These are phyloP conservation scores for Aspergillus affinis DNA, from an alignment of 495 filamentous ascomycete species.

Conservation along the genomic window DNA sequence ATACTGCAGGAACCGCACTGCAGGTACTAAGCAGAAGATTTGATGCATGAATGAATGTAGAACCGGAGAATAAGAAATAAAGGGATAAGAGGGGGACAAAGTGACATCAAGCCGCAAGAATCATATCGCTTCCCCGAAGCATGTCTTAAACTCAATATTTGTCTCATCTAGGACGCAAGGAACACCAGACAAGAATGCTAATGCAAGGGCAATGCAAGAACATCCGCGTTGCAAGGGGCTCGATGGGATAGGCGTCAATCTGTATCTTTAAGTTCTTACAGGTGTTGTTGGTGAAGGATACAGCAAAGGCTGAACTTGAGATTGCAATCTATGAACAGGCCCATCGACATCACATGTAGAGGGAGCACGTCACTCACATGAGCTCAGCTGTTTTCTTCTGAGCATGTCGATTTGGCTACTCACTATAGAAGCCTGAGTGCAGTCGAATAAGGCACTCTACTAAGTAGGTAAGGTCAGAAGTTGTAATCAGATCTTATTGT, in stretches of 20 bases:
- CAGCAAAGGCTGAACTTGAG: neutral
- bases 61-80: slow-evolving; percentile 2
- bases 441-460: no score
- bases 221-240: neutral
- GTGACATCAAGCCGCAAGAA: neutral
- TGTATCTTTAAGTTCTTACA: neutral
- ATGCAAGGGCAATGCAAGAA: neutral
- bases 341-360: no score
- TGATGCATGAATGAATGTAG: neutral
- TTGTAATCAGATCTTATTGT: no score
- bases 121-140: neutral
- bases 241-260: neutral
- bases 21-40: no score
- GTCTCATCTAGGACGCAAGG: neutral
- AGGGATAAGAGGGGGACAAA: slow-evolving; percentile 4
- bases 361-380: no score
- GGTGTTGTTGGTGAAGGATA: neutral
- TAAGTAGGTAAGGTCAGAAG: no score
- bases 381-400: no score
- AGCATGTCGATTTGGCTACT: no score
- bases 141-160: neutral
- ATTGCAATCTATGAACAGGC: neutral
- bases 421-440: no score
- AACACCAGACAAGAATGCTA: neutral
- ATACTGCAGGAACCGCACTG: no score